Conservation (phyloP, 1,284 basidiomycete species). For the Sutorius eximius region DNA sequence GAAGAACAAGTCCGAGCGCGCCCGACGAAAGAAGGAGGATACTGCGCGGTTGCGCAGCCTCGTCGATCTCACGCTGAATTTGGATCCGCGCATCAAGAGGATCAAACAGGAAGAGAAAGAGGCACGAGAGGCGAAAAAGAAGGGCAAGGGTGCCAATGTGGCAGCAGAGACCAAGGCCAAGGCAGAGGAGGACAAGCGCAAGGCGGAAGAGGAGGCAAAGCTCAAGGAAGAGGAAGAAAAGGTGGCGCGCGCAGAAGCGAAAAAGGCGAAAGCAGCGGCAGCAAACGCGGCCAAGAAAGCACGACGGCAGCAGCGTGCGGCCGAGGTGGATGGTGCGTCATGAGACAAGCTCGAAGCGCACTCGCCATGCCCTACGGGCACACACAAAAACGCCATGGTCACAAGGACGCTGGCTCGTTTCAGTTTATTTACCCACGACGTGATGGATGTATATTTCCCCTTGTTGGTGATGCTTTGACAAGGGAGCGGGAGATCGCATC, state of each 20-base stretch:
- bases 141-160: slow-evolving; percentile 44
- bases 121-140: slow-evolving; percentile 91
- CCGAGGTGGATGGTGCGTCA: slow-evolving; percentile 18
- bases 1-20: slow-evolving; percentile 98
- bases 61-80: slow-evolving; percentile 83
- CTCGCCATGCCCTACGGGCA: neutral
- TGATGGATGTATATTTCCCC: neutral
- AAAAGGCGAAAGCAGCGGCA: slow-evolving; percentile 81
- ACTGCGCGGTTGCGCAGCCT: slow-evolving; percentile 86
- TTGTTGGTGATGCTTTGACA: slow-evolving; percentile 5
- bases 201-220: slow-evolving; percentile 63
- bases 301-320: slow-evolving; percentile 34
- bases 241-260: slow-evolving; percentile 74
- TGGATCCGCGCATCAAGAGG: slow-evolving; percentile 95
- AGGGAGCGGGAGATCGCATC: neutral
- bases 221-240: slow-evolving; percentile 31
- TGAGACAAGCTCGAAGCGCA: slow-evolving; percentile 10
- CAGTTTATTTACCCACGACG: slow-evolving; percentile 9
- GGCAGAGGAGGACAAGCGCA: slow-evolving; percentile 68
- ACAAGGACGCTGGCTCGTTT: slow-evolving; percentile 1
- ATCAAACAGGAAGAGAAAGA: slow-evolving; percentile 98
- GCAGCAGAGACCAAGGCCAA: slow-evolving; percentile 56
- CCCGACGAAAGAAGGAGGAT: slow-evolving; percentile 97
- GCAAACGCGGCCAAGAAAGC: slow-evolving; percentile 96
- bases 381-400: neutral